These are phyloP conservation scores for Mucor irregularis DNA, from an alignment of 371 early-diverging fungal genomes.

Conservation along the genomic window DNA sequence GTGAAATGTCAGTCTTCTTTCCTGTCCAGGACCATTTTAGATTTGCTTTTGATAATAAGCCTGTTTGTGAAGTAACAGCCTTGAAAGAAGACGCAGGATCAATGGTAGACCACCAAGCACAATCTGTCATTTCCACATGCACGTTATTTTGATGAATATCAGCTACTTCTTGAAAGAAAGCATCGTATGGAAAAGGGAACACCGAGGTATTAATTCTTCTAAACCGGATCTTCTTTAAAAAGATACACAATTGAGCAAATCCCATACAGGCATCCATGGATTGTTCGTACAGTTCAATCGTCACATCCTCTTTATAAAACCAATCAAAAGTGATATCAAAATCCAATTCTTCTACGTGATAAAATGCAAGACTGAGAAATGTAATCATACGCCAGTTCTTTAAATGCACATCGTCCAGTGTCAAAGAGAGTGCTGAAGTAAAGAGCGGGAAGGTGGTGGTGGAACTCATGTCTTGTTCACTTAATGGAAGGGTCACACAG, in stretches of 20 bases:
- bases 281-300: conserved; percentile 22
- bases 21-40: conserved; percentile 29
- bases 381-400: conserved; percentile 25
- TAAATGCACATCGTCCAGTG: conserved; percentile 22
- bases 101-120: conserved; percentile 28
- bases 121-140: conserved; percentile 21
- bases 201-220: conserved; percentile 21
- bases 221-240: conserved; percentile 21
- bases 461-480: conserved; percentile 18
- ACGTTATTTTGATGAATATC: conserved; percentile 12
- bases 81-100: conserved; percentile 24
- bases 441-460: conserved; percentile 21
- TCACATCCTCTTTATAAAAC: conserved; percentile 25
- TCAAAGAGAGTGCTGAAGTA: conserved; percentile 15
- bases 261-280: conserved; percentile 32
- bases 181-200: conserved; percentile 31
- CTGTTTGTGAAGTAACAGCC: conserved; percentile 15
- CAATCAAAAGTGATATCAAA: conserved; percentile 31
- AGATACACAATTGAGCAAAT: conserved; percentile 25
- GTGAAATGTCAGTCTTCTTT: conserved; percentile 20
- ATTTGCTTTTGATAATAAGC: conserved; percentile 14
- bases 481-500: conserved; percentile 19
- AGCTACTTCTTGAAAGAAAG: conserved; percentile 25
- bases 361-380: conserved; percentile 26
- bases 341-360: conserved; percentile 22